Base-by-base conservation (phyloP, 2,329 filamentous ascomycete genomes). In the Hymenotorrendiella dingleyae region DNA sequence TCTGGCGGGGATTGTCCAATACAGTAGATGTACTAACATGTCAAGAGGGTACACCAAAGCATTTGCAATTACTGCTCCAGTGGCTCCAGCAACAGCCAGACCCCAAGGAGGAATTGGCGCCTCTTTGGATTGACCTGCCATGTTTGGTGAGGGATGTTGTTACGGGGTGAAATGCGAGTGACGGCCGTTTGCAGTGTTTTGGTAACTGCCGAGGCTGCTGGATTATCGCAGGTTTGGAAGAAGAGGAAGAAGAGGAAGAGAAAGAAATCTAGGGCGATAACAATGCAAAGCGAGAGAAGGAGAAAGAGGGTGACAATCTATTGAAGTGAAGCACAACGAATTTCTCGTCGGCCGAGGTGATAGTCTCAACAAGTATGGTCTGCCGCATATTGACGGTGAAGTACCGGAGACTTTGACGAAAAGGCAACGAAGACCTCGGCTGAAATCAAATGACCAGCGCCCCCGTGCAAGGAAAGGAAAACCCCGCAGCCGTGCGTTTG, bases 21-120 rank as follows among this genome's bases (percentile, higher is more conserved):
- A 27, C 24, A 40, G 27, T 36, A 35, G 34, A 42, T 20, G 37
- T 36, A 68, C 85, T 71, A 72, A 95, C 90, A 98, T 90, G 67
- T 98, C 93, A 47, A 98, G 74, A 35, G 93, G 93, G 66, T 98
- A 98, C 45, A 97, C 91, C 50, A 96, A 70, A 33, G 90, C 86
- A 71, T 98, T 98, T 45, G 93, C 93, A 46, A 98, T 74, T 27
- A 97, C 88, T 35, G 93, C 93, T 48, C 93, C 93, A 16, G 87
- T 86, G 40, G 93, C 88, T 58, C 93, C 93, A 50, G 93, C 91
- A 53, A 95, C 80, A 42, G 93, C 93, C 61, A 84, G 83, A 42
- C 90, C 91, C 91, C 91, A 97, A 42, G 93, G 86, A 30, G 93
- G 89, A 46, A 97, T 53, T 72, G 49, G 20, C 21, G 52, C 56